phyloP scores from a whole-genome alignment of 495 filamentous ascomycete species.

The Trichoderma virens region DNA sequence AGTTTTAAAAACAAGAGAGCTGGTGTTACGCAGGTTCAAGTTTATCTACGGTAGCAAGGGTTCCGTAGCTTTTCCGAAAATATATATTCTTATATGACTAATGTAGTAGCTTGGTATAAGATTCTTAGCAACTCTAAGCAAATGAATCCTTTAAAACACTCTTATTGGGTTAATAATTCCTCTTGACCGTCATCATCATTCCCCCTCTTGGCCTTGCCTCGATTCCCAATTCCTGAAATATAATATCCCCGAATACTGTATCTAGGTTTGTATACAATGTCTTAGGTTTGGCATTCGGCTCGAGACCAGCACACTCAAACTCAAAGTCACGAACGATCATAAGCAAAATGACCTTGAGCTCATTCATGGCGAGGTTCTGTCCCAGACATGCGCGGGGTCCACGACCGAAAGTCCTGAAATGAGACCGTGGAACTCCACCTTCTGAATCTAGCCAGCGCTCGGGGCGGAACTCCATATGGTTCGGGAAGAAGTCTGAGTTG shows the following conservation, averaged over 20 bases:
- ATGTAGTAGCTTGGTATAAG: too few relatives aligned
- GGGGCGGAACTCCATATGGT: slow-evolving; percentile 30
- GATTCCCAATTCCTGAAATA: too few relatives aligned
- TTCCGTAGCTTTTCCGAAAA: too few relatives aligned
- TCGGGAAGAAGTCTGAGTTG: slow-evolving; percentile 25
- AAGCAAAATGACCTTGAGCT: slow-evolving; percentile 24
- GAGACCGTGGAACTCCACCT: not conserved
- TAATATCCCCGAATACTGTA: not conserved
- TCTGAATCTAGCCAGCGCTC: slow-evolving; percentile 31
- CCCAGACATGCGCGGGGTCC: slow-evolving; percentile 26
- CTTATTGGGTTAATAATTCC: too few relatives aligned
- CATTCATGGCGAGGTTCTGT: slow-evolving; percentile 22
- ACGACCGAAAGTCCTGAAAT: not conserved
- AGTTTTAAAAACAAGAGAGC: too few relatives aligned
- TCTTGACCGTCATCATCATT: too few relatives aligned
- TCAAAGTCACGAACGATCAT: slow-evolving; percentile 21
- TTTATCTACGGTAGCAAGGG: too few relatives aligned
- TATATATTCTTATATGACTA: too few relatives aligned
- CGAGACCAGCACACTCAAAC: slow-evolving; percentile 11
- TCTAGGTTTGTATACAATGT: not conserved
- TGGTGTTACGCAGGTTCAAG: too few relatives aligned
- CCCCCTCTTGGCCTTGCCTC: too few relatives aligned
- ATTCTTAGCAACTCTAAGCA: too few relatives aligned
- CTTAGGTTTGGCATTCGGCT: not conserved
- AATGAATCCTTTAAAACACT: too few relatives aligned